These are phyloP conservation scores for Diospyros lotus DNA, from an alignment of 148 eudicot species.

Conservation along the genomic window DNA sequence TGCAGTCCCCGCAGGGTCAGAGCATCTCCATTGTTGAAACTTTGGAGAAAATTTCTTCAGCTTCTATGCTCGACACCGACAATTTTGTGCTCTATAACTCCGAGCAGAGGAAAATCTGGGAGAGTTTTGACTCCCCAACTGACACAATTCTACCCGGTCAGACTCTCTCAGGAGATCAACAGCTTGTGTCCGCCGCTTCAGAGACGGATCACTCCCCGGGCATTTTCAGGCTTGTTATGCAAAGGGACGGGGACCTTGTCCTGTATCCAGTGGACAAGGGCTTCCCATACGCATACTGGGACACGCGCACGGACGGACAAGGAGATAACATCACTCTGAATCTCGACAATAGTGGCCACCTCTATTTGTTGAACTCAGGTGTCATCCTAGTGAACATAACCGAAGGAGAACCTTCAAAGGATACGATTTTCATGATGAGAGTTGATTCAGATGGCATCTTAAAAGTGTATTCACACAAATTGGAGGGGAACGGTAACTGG, in stretches of 20 bases:
- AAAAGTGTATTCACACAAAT: constrained; percentile 17
- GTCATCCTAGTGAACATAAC: constrained; percentile 14
- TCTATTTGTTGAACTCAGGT: constrained; percentile 23
- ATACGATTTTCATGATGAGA: constrained; percentile 4
- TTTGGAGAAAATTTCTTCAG: constrained; percentile 5
- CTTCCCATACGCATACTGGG: constrained; percentile 9
- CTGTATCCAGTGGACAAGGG: constrained; percentile 11
- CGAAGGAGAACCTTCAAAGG: not conserved
- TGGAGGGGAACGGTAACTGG: constrained; percentile 8
- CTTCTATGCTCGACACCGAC: constrained; percentile 37
- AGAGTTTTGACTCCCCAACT: constrained; percentile 34
- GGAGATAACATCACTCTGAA: constrained; percentile 24
- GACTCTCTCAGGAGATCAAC: not conserved
- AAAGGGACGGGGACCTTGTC: constrained; percentile 26
- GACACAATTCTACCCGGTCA: constrained; percentile 31
- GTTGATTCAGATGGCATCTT: constrained; percentile 36
- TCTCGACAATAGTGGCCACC: constrained; percentile 18
- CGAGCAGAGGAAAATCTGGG: constrained; percentile 14
- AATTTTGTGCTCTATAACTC: constrained; percentile 32
- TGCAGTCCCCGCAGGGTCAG: not conserved
- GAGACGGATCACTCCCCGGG: constrained; percentile 17
- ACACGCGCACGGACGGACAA: not conserved
- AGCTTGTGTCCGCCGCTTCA: constrained; percentile 19
- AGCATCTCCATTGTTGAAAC: not conserved
- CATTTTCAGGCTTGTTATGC: constrained; percentile 23